phyloP scores from a whole-genome alignment of 2,329 filamentous ascomycete species.

The Microsporum canis region DNA sequence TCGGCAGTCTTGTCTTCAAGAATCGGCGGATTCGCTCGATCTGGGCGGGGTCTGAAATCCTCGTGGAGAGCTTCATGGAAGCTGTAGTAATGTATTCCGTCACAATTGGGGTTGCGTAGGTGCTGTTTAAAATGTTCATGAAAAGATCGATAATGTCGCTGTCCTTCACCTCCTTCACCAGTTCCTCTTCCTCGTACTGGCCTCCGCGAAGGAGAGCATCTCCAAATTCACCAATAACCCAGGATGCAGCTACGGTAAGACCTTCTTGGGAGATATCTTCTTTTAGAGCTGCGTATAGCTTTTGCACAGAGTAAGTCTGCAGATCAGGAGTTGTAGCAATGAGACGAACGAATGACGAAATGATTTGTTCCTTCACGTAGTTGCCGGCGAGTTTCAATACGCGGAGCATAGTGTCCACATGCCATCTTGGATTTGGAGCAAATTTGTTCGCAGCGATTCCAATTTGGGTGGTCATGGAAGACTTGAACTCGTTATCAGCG shows the following conservation, averaged over 20 bases:
- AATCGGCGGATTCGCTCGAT: constrained; percentile 73
- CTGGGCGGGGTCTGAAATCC: constrained; percentile 72
- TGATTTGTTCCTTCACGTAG: constrained; percentile 93
- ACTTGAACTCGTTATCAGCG: constrained; percentile 97
- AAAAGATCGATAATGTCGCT: constrained; percentile 90
- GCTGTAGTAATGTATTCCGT: constrained; percentile 95
- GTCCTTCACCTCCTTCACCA: constrained; percentile 72
- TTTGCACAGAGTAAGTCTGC: constrained; percentile 93
- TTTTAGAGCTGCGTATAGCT: constrained; percentile 79
- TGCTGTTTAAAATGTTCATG: constrained; percentile 82
- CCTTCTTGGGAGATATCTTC: constrained; percentile 98
- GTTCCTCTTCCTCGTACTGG: constrained; percentile 86
- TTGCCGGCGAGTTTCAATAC: constrained; percentile 89
- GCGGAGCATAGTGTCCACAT: constrained; percentile 93
- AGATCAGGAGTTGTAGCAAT: constrained; percentile 90
- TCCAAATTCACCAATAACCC: constrained; percentile 96
- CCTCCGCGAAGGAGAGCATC: constrained; percentile 81
- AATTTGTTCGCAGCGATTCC: constrained; percentile 93
- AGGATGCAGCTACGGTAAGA: constrained; percentile 80
- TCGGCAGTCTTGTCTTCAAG: constrained; percentile 70
- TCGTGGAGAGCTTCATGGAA: constrained; percentile 85
- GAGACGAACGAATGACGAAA: constrained; percentile 90
- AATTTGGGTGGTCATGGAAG: constrained; percentile 96
- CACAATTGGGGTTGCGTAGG: constrained; percentile 79
- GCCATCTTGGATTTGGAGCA: constrained; percentile 95